phyloP scores from a whole-genome alignment of 805 yeast genomes.

The Gaillardinia entomophila region DNA sequence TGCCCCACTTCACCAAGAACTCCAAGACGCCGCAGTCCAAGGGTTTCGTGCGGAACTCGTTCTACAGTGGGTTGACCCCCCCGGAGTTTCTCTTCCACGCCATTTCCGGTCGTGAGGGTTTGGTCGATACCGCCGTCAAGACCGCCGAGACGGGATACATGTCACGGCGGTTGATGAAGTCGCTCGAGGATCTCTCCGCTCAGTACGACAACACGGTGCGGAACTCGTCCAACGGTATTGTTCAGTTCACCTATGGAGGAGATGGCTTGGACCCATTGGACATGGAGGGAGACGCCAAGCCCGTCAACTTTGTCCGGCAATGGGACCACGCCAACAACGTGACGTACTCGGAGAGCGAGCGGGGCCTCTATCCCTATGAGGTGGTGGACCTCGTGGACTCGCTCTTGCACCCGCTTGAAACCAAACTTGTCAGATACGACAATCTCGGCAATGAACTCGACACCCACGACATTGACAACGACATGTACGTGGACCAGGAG shows the following conservation, averaged over 20 bases:
- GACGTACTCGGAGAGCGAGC: conserved; percentile 52
- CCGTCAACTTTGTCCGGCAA: conserved; percentile 87
- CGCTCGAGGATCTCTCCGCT: conserved; percentile 90
- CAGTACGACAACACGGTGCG: conserved; percentile 93
- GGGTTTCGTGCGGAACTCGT: conserved; percentile 95
- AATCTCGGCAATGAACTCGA: conserved; percentile 56
- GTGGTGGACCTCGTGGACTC: conserved; percentile 50
- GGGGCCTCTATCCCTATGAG: conserved; percentile 65
- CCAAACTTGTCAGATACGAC: conserved; percentile 58
- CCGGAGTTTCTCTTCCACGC: conserved; percentile 98
- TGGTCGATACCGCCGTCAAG: conserved; percentile 98
- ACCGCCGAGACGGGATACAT: conserved; percentile 99
- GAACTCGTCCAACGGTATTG: conserved; percentile 93
- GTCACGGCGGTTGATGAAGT: conserved; percentile 97
- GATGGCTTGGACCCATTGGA: conserved; percentile 97
- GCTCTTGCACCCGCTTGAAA: conserved; percentile 57
- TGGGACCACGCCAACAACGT: conserved; percentile 89
- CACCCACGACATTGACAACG: conserved; percentile 35
- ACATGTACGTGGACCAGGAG: conserved; percentile 70
- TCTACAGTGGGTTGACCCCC: conserved; percentile 89
- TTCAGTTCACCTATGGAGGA: conserved; percentile 97
- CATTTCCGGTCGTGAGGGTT: conserved; percentile 98
- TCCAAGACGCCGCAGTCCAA: conserved; percentile 97
- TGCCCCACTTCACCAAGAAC: conserved; percentile 94
- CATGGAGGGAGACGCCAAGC: conserved; percentile 98